phyloP scores from a whole-genome alignment of 2,329 filamentous ascomycete species.

The Cladobotryum mycophilum region DNA sequence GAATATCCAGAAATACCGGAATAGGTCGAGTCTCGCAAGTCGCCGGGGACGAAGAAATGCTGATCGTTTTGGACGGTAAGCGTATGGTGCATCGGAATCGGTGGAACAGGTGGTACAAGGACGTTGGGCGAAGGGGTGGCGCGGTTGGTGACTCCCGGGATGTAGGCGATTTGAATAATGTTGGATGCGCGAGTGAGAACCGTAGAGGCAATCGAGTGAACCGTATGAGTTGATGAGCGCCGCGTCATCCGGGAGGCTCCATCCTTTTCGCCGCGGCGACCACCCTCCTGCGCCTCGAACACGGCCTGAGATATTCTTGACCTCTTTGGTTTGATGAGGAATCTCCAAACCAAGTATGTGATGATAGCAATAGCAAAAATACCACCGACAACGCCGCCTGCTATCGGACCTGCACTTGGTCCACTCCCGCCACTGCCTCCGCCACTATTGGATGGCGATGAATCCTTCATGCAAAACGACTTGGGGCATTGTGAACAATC shows the following conservation, averaged over 20 bases:
- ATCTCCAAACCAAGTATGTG: slow-evolving; percentile 80
- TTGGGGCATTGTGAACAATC: slow-evolving; percentile 42
- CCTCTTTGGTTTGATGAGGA: slow-evolving; percentile 75
- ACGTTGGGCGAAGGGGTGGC: slow-evolving; percentile 76
- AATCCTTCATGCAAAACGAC: slow-evolving; percentile 38
- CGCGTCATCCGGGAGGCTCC: slow-evolving; percentile 35
- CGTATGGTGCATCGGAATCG: slow-evolving; percentile 68
- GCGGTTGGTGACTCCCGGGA: slow-evolving; percentile 91
- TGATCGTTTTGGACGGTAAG: slow-evolving; percentile 59
- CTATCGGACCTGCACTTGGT: slow-evolving; percentile 77
- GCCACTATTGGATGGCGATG: slow-evolving; percentile 12
- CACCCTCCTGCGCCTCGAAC: slow-evolving; percentile 52
- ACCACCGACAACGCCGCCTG: slow-evolving; percentile 84
- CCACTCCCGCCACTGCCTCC: slow-evolving; percentile 30
- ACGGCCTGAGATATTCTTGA: slow-evolving; percentile 49
- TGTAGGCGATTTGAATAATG: slow-evolving; percentile 98
- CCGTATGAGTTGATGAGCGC: slow-evolving; percentile 76
- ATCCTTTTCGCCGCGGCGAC: slow-evolving; percentile 40
- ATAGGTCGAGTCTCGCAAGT: slow-evolving; percentile 86
- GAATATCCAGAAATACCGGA: slow-evolving; percentile 64
- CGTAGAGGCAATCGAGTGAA: slow-evolving; percentile 88
- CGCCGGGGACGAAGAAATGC: slow-evolving; percentile 88
- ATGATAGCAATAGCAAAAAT: slow-evolving; percentile 66
- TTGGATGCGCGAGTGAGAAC: slow-evolving; percentile 95
- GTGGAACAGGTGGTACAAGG: slow-evolving; percentile 86